Conservation (phyloP, 148 eudicot species). For the Cornus florida region DNA sequence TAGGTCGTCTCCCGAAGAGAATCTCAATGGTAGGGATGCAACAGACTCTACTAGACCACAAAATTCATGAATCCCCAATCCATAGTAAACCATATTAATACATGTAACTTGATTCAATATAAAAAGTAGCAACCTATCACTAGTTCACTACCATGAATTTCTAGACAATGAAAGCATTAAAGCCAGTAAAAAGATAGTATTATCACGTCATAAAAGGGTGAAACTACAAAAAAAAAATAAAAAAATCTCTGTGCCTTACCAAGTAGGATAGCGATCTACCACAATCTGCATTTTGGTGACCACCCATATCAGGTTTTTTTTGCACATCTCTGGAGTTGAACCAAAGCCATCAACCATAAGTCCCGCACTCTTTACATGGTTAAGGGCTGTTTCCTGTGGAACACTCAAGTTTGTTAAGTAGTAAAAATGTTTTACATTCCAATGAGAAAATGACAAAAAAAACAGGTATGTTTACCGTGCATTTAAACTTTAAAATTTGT, state of each 20-base stretch:
- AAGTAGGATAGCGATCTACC: conserved; percentile 83
- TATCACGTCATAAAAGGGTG: not conserved
- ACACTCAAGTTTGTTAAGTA: conserved; percentile 8
- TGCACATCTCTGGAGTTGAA: conserved; percentile 87
- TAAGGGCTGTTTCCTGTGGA: conserved; percentile 82
- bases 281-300: conserved; percentile 76
- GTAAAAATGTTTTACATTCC: not conserved
- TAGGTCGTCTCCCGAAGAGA: not conserved
- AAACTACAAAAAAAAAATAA: not conserved
- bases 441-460: not conserved
- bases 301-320: conserved; percentile 80
- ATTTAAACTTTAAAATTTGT: not conserved
- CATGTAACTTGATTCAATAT: not conserved
- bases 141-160: too few species aligned
- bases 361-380: conserved; percentile 77
- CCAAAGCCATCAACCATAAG: conserved; percentile 87
- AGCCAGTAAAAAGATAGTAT: not conserved
- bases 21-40: not conserved
- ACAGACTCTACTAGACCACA: not conserved
- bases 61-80: not conserved
- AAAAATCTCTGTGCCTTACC: conserved; percentile 38
- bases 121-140: too few species aligned
- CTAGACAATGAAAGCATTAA: not conserved
- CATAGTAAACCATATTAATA: not conserved
- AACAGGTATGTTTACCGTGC: not conserved